A percentile compares a stretch with the other conserved stretches of the same genome.
phyloP scores from a whole-genome alignment of 306 rosid species.

The Ormosia emarginata region DNA sequence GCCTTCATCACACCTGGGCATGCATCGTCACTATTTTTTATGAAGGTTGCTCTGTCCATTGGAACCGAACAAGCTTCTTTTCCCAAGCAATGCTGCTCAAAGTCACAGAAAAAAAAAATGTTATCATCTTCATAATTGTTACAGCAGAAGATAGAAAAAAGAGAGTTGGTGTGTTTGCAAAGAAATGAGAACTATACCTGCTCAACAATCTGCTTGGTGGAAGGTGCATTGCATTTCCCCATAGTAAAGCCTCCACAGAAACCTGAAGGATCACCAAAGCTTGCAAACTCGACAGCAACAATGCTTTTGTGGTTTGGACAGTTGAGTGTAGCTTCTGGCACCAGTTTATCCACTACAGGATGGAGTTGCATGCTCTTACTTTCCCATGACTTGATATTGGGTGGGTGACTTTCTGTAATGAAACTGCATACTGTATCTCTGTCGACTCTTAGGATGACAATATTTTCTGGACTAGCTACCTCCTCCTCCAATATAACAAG shows the following conservation, averaged over 20 bases:
- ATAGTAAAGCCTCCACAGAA: constrained; percentile 45
- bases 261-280: constrained; percentile 75
- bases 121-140: neutral
- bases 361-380: constrained; percentile 34
- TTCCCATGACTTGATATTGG: constrained; percentile 50
- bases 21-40: constrained; percentile 21
- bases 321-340: constrained; percentile 37
- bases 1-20: constrained; percentile 46
- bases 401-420: constrained; percentile 55
- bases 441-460: constrained; percentile 42
- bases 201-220: constrained; percentile 41
- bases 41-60: constrained; percentile 26
- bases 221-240: constrained; percentile 53
- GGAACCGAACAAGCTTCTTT: constrained; percentile 45
- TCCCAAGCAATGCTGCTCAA: constrained; percentile 66
- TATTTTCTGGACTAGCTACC: constrained; percentile 29
- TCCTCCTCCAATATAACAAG: constrained; percentile 80
- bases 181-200: constrained; percentile 25
- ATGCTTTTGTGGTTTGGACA: constrained; percentile 57
- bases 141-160: neutral
- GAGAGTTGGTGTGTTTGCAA: neutral
- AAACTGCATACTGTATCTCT: constrained; percentile 77
- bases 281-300: constrained; percentile 56
- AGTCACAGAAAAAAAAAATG: neutral
- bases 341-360: neutral